Percentiles rank a stretch among this genome's conserved stretches.
These are phyloP conservation scores for Glonium stellatum DNA, from an alignment of 495 filamentous ascomycete genomes.

Conservation along the genomic window DNA sequence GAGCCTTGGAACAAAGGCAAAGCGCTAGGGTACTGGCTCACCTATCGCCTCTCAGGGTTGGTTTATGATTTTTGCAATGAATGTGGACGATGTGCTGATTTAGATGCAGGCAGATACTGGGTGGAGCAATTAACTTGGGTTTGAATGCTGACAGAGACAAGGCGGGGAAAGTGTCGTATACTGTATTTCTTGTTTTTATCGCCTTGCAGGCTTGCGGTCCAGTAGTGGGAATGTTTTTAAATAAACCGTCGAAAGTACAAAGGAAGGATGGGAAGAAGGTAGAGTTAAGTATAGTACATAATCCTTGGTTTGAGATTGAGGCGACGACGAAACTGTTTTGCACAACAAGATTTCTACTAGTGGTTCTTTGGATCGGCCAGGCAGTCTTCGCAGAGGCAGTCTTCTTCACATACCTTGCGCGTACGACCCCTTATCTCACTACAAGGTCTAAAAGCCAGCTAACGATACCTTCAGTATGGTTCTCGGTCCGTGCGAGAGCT, in stretches of 20 bases:
- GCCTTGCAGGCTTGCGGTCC: conserved; percentile 53
- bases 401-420: conserved; percentile 54
- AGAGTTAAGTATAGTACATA: conserved; percentile 42
- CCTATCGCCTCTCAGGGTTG: conserved; percentile 45
- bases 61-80: no score
- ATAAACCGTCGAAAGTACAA: conserved; percentile 47
- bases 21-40: conserved; percentile 43
- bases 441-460: not conserved
- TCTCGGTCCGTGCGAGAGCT: conserved; percentile 55
- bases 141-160: conserved; percentile 48
- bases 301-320: conserved; percentile 46
- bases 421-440: not conserved
- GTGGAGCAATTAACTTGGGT: conserved; percentile 56
- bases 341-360: conserved; percentile 47
- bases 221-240: conserved; percentile 49
- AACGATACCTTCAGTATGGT: conserved; percentile 41
- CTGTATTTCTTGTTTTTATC: conserved; percentile 56
- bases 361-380: conserved; percentile 56
- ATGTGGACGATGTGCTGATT: no score
- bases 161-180: conserved; percentile 55
- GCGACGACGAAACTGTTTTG: conserved; percentile 46
- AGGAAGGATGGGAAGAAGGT: conserved; percentile 51
- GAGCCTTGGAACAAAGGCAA: conserved; percentile 50
- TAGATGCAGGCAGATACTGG: conserved; percentile 59
- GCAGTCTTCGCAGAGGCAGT: conserved; percentile 56